Evolutionary conservation across 177 flowering plant species (phyloP), one percentile per base, ranked within the genome.

Genomic region (Vitis hybrid): DNA sequence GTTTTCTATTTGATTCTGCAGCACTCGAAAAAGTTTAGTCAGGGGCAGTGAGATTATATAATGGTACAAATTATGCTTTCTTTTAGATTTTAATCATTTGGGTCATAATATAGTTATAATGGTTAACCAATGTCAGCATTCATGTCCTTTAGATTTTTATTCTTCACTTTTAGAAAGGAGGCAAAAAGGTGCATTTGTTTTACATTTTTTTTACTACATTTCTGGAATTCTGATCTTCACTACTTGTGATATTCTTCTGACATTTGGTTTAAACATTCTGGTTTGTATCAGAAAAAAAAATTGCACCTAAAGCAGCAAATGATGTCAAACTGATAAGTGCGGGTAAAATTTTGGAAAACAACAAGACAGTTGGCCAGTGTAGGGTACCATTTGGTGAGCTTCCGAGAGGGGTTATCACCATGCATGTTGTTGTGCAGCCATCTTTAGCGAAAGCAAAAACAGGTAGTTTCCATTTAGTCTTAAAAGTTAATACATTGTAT

Each of bases 361-460:
- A 73, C 81, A 86, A 80, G 79, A 86, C 90, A 12, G 86, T 88
- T 53, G 90, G 87, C 31, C 92, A 90, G 65, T 88, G 90, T 79
- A 84, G 76, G 80, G 73, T 75, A 70, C 94, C 94, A 15, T 90
- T 85, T 74, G 87, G 86, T 50, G 92, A 90, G 55, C 83, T 85
- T 74, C 85, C 88, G 13, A 83, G 76, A 68, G 89, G 82, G 49
- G 84, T 79, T 29, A 86, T 90, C 58, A 88, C 86, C 68, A 90
- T 90, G 94, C 94, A 90, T 77, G 94, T 88, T 61, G 89, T 90
- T 65, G 92, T 90, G 74, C 94, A 90, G 77, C 90, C 87, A 67
- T 76, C 92, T 74, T 13, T 81, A 67, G 72, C 85, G 12, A 90
- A 86, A 79, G 75, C 84, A 50, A 90, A 86, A 77, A 74, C 92